phyloP scores from a whole-genome alignment of 148 eudicot genomes.

The Oxyria digyna region DNA sequence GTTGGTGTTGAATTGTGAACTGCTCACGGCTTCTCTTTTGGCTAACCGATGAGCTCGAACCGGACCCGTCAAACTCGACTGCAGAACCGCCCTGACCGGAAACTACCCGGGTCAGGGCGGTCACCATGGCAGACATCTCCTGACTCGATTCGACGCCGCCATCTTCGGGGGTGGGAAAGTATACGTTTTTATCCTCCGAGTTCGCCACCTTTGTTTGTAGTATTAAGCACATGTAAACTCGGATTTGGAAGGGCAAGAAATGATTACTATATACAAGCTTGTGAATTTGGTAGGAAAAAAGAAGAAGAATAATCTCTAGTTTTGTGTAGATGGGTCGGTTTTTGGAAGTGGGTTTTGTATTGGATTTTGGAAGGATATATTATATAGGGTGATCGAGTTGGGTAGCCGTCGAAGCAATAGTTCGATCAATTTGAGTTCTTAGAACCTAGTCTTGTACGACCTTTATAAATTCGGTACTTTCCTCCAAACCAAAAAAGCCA shows the following conservation, averaged over 20 bases:
- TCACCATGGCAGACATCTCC: conserved; percentile 1
- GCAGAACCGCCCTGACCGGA: background rate
- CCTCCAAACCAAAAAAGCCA: background rate
- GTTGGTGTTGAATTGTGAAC: background rate
- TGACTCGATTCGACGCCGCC: background rate
- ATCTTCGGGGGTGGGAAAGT: background rate
- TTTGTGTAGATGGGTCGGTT: background rate
- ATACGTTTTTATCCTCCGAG: background rate
- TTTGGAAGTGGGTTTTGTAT: background rate
- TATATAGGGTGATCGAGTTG: no score
- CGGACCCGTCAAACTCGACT: background rate
- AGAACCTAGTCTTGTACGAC: background rate
- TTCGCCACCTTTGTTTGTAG: conserved; percentile 4
- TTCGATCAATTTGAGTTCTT: background rate
- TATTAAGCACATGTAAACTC: background rate
- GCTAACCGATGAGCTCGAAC: background rate
- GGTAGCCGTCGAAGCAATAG: background rate
- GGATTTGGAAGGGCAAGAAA: background rate
- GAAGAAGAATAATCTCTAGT: background rate
- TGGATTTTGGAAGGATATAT: background rate
- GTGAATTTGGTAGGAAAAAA: background rate
- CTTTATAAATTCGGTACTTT: background rate
- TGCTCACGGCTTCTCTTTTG: conserved; percentile 6
- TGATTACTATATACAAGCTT: background rate
- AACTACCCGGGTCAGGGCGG: background rate